Evolutionary conservation across 2,329 filamentous ascomycete genomes (phyloP).

Genomic region (Nothophoma quercina): DNA sequence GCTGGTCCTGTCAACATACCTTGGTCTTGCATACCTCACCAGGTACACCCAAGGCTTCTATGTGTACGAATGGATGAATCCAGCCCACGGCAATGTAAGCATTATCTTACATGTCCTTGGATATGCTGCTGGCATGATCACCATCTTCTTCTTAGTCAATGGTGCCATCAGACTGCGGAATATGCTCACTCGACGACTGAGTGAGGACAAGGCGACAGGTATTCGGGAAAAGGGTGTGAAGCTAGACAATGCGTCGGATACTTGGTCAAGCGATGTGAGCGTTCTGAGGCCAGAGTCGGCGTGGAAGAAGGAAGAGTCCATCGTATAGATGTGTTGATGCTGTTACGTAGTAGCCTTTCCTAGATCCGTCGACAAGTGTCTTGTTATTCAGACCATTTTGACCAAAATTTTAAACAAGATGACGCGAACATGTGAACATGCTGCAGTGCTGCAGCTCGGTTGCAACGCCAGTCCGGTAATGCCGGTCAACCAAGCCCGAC

Average conservation of each 20-base stretch:
- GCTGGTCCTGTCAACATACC: constrained; percentile 72
- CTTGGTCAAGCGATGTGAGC: constrained; percentile 22
- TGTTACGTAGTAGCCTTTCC: no score
- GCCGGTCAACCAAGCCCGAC: no score
- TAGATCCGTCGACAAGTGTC: no score
- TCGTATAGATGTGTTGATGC: constrained; percentile 7
- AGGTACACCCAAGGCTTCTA: constrained; percentile 73
- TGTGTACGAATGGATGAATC: constrained; percentile 66
- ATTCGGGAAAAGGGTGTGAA: constrained; percentile 22
- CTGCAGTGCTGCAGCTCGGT: no score
- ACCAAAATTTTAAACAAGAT: no score
- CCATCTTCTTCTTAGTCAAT: constrained; percentile 28
- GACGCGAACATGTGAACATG: no score
- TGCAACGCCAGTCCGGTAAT: no score
- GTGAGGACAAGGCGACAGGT: constrained; percentile 1
- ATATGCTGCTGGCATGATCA: constrained; percentile 31
- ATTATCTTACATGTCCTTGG: constrained; percentile 33
- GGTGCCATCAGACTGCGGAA: constrained; percentile 24
- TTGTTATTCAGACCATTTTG: no score
- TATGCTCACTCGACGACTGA: constrained; percentile 16
- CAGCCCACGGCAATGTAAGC: constrained; percentile 31
- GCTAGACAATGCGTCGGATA: constrained; percentile 20
- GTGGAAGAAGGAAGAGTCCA: background rate
- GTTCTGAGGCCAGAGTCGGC: constrained; percentile 13
- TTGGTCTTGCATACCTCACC: constrained; percentile 76